Percentiles rank a stretch among this genome's conserved stretches.
These are phyloP conservation scores for Rhododendron mucronatum DNA, from an alignment of 148 eudicot genomes.

Conservation along the genomic window DNA sequence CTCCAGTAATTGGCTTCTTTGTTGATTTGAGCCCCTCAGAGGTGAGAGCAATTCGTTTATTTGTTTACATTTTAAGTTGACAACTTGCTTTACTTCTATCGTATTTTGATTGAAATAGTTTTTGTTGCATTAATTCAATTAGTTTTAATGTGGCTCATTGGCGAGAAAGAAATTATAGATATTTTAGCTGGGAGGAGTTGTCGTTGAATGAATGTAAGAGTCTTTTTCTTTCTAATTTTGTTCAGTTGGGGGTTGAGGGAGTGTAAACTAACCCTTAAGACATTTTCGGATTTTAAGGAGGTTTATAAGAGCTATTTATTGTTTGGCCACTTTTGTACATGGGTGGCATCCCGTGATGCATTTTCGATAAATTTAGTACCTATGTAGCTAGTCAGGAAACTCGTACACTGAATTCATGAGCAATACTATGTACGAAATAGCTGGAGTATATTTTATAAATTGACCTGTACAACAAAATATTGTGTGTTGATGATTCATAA, in stretches of 20 bases:
- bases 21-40: conserved; percentile 59
- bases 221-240: not conserved
- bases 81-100: not conserved
- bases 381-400: not conserved
- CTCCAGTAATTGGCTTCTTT: conserved; percentile 83
- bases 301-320: not conserved
- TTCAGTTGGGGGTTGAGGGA: not conserved
- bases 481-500: not conserved
- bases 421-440: not conserved
- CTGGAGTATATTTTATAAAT: not conserved
- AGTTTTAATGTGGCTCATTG: not conserved
- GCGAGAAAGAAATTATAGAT: not conserved
- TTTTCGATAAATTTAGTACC: not conserved
- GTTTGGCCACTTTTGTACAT: not conserved
- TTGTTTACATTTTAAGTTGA: not conserved
- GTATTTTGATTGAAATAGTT: not conserved
- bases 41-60: conserved; percentile 28
- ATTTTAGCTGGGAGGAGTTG: not conserved
- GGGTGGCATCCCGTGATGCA: not conserved
- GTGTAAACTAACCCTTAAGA: not conserved
- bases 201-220: not conserved
- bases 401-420: not conserved
- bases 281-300: not conserved
- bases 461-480: not conserved
- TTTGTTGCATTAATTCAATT: not conserved